These are phyloP conservation scores for Allantophomopsis cytisporea DNA, from an alignment of 2,329 filamentous ascomycete species.

Conservation along the genomic window DNA sequence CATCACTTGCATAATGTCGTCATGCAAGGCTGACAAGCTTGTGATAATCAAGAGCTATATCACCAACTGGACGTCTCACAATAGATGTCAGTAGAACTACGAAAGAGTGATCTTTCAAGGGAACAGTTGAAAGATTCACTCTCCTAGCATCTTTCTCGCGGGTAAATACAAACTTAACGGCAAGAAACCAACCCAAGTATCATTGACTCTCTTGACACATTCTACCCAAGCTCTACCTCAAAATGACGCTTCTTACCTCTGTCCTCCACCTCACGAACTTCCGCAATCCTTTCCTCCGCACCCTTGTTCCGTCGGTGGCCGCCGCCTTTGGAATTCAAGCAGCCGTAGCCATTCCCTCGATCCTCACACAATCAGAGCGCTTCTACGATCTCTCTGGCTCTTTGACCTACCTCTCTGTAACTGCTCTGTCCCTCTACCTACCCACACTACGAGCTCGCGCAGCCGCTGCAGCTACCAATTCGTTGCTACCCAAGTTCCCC, in stretches of 20 bases:
- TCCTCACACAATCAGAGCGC: constrained; percentile 43
- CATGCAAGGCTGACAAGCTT: too few relatives aligned
- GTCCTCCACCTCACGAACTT: constrained; percentile 48
- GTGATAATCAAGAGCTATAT: too few relatives aligned
- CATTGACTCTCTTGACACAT: too few relatives aligned
- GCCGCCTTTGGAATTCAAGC: constrained; percentile 51
- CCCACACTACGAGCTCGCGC: constrained; percentile 41
- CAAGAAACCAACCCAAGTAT: too few relatives aligned
- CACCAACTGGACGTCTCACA: too few relatives aligned
- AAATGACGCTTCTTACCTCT: constrained; percentile 22
- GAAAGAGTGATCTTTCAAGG: too few relatives aligned
- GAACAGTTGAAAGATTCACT: too few relatives aligned
- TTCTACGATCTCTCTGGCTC: constrained; percentile 59
- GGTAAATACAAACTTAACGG: too few relatives aligned
- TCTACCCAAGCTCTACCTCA: background rate
- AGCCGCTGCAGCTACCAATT: constrained; percentile 27
- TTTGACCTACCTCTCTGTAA: constrained; percentile 51
- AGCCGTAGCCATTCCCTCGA: constrained; percentile 47
- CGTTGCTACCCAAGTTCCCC: constrained; percentile 27
- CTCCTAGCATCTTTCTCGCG: too few relatives aligned
- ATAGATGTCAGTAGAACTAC: too few relatives aligned
- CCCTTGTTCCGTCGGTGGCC: constrained; percentile 44
- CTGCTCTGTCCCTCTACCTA: constrained; percentile 45
- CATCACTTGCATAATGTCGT: too few relatives aligned
- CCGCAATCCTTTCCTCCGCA: constrained; percentile 46